These are phyloP conservation scores for Sabuloglossum arenarium DNA, from an alignment of 495 filamentous ascomycete species.

Conservation along the genomic window DNA sequence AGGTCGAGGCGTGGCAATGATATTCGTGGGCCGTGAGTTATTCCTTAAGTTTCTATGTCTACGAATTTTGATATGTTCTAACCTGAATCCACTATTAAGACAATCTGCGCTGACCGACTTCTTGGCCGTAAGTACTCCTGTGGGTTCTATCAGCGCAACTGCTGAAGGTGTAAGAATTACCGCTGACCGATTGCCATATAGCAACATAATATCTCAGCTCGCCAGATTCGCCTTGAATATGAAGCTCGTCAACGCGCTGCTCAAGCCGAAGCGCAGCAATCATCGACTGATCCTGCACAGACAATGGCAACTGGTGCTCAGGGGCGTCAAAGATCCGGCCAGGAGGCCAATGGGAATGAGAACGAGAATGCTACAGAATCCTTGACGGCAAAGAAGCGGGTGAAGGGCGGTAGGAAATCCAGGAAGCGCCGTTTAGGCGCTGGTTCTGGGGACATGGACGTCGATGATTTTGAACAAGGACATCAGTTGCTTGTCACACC, in stretches of 20 bases:
- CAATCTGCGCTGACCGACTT: slow-evolving; percentile 69
- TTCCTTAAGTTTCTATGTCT: not conserved
- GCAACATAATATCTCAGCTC: slow-evolving; percentile 79
- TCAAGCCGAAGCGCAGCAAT: slow-evolving; percentile 19
- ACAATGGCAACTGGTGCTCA: not conserved
- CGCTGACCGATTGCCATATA: slow-evolving; percentile 12
- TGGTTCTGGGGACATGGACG: slow-evolving; percentile 11
- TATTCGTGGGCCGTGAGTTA: slow-evolving; percentile 40
- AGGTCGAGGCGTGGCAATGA: slow-evolving; percentile 19
- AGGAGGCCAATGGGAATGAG: slow-evolving; percentile 14
- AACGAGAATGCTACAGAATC: slow-evolving; percentile 18
- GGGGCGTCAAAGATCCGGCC: slow-evolving; percentile 7
- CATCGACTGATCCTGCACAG: slow-evolving; percentile 6
- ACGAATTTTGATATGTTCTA: not conserved
- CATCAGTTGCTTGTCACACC: slow-evolving; percentile 34
- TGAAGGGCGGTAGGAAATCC: slow-evolving; percentile 36
- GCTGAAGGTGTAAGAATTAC: not conserved
- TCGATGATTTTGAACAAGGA: slow-evolving; percentile 14
- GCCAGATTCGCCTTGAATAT: slow-evolving; percentile 49
- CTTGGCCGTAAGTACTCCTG: slow-evolving; percentile 35
- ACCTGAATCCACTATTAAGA: slow-evolving; percentile 15
- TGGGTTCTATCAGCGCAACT: not conserved
- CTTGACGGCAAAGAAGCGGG: slow-evolving; percentile 39
- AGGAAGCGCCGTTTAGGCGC: slow-evolving; percentile 24
- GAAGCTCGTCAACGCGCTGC: slow-evolving; percentile 26